Conservation (phyloP, 2,329 filamentous ascomycete genomes). For the Laburnicola sp. region DNA sequence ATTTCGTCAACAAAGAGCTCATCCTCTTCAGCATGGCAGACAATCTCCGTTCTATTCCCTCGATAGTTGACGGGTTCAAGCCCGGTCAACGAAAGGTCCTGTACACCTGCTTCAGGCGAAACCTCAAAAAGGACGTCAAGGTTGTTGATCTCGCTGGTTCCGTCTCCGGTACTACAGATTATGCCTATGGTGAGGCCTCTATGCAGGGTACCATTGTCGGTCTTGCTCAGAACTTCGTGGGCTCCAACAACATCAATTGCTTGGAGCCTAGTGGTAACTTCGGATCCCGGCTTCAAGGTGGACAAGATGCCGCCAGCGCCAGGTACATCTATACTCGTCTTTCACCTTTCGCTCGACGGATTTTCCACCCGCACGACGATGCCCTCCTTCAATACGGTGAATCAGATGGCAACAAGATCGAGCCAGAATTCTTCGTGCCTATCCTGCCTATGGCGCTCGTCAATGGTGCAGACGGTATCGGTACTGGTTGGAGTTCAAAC, state of each 20-base stretch:
- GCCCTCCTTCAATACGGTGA: conserved; percentile 80
- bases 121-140: conserved; percentile 92
- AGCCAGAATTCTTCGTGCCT: conserved; percentile 84
- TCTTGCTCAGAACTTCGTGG: conserved; percentile 91
- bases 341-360: conserved; percentile 85
- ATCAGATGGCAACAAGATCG: conserved; percentile 86
- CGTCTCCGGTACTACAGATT: conserved; percentile 86
- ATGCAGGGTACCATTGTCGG: conserved; percentile 96
- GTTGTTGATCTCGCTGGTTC: conserved; percentile 93
- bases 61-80: conserved; percentile 90
- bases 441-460: conserved; percentile 89
- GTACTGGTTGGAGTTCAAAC: conserved; percentile 94
- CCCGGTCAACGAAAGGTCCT: conserved; percentile 97
- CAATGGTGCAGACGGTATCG: conserved; percentile 97
- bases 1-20: conserved; percentile 96
- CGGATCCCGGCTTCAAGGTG: conserved; percentile 91
- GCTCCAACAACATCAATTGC: conserved; percentile 96
- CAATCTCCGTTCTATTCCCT: conserved; percentile 95
- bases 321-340: conserved; percentile 98
- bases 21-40: conserved; percentile 99
- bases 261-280: conserved; percentile 98
- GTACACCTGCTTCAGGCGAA: conserved; percentile 90
- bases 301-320: conserved; percentile 88
- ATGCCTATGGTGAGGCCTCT: conserved; percentile 92
- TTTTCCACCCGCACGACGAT: conserved; percentile 84